phyloP scores from a whole-genome alignment of 495 filamentous ascomycete species.

The Hyaloscypha bicolor region DNA sequence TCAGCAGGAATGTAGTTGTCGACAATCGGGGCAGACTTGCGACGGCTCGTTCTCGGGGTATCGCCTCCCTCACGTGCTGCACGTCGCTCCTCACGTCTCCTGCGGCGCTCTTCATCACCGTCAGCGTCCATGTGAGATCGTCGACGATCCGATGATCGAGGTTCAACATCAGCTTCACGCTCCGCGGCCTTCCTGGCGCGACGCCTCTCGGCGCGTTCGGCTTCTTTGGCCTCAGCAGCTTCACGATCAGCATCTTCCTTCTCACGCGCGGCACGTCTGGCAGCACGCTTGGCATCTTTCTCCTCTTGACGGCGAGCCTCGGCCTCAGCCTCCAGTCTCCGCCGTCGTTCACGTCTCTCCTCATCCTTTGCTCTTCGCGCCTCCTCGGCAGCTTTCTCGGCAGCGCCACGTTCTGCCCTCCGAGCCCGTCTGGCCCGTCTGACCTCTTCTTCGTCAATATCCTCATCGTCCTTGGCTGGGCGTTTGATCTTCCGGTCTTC shows the following conservation, averaged over 20 bases:
- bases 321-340: slow-evolving; percentile 39
- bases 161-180: slow-evolving; percentile 28
- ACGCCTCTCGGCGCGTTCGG: slow-evolving; percentile 33
- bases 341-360: slow-evolving; percentile 33
- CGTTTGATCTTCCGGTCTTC: slow-evolving; percentile 36
- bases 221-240: slow-evolving; percentile 34
- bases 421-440: slow-evolving; percentile 54
- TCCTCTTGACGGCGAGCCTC: slow-evolving; percentile 50
- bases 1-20: slow-evolving; percentile 43
- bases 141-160: slow-evolving; percentile 26
- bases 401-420: slow-evolving; percentile 41
- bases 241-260: slow-evolving; percentile 35
- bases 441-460: slow-evolving; percentile 50
- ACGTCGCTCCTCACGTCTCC: slow-evolving; percentile 49
- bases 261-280: slow-evolving; percentile 43
- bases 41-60: slow-evolving; percentile 34
- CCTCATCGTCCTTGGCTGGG: slow-evolving; percentile 18
- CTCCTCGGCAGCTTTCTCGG: slow-evolving; percentile 49
- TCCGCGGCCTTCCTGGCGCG: slow-evolving; percentile 25
- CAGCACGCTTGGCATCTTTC: slow-evolving; percentile 49
- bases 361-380: slow-evolving; percentile 50
- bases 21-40: slow-evolving; percentile 40
- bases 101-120: slow-evolving; percentile 53
- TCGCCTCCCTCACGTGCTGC: slow-evolving; percentile 34
- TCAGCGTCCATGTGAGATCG: slow-evolving; percentile 35